A percentile compares a stretch with the other conserved stretches of the same genome.
These are phyloP conservation scores for Dryas drummondii DNA, from an alignment of 306 rosid species.

Conservation along the genomic window DNA sequence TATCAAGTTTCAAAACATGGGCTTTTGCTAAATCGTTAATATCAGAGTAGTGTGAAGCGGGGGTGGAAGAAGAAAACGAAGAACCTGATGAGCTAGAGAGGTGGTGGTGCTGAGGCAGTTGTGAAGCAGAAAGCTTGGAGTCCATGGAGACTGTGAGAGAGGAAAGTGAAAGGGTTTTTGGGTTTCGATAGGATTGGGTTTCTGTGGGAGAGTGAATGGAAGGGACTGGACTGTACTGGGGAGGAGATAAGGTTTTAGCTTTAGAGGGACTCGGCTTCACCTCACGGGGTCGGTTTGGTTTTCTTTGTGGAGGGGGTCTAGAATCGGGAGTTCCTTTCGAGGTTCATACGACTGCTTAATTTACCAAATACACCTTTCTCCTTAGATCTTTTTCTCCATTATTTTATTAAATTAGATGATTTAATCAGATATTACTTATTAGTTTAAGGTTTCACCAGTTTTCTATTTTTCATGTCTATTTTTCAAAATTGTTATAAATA, in stretches of 20 bases:
- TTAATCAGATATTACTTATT: too few species aligned
- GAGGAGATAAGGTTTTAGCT: slow-evolving; percentile 43
- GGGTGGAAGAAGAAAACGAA: slow-evolving; percentile 21
- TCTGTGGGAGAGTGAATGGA: neutral
- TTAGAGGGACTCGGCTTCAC: slow-evolving; percentile 13
- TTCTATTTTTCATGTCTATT: too few species aligned
- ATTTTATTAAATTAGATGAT: too few species aligned
- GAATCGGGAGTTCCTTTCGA: neutral
- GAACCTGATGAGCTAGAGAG: slow-evolving; percentile 37
- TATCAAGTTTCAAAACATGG: slow-evolving; percentile 10
- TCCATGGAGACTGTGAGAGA: slow-evolving; percentile 38
- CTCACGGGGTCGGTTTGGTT: slow-evolving; percentile 10
- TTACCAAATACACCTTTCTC: slow-evolving; percentile 7
- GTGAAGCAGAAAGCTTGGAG: slow-evolving; percentile 27
- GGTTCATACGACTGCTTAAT: neutral
- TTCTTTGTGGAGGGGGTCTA: neutral
- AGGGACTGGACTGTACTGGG: neutral
- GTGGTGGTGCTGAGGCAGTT: slow-evolving; percentile 12
- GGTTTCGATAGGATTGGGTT: neutral
- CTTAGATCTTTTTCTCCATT: too few species aligned
- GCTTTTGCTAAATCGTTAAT: slow-evolving; percentile 9
- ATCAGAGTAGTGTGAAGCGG: slow-evolving; percentile 26
- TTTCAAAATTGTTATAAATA: too few species aligned
- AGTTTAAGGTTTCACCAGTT: too few species aligned
- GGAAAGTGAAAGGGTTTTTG: neutral